phyloP scores from a whole-genome alignment of 371 early-diverging fungal species.

The Mortierella sp. region DNA sequence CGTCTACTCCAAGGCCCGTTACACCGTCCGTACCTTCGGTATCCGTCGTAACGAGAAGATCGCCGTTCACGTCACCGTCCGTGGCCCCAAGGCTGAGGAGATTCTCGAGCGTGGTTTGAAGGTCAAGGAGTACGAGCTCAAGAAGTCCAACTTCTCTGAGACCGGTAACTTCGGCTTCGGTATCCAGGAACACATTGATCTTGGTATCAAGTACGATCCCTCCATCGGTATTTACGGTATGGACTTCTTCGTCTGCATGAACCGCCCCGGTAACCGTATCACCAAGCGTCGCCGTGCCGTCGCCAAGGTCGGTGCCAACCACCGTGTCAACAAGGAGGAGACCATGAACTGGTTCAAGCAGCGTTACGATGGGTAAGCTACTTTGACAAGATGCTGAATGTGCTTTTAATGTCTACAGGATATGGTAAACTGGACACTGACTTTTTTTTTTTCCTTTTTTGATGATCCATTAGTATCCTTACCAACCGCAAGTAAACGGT shows the following conservation, averaged over 20 bases:
- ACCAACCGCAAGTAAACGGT: constrained; percentile 30
- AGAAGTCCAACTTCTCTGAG: constrained; percentile 94
- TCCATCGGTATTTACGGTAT: constrained; percentile 97
- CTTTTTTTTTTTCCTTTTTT: background rate
- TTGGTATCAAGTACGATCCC: constrained; percentile 99
- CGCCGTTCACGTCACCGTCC: constrained; percentile 98
- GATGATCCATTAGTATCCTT: constrained; percentile 3
- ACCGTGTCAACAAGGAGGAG: constrained; percentile 94
- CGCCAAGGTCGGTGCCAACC: constrained; percentile 91
- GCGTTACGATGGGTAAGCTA: constrained; percentile 55
- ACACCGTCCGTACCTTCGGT: constrained; percentile 99
- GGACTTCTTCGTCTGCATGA: constrained; percentile 85
- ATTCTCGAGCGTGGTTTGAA: constrained; percentile 99
- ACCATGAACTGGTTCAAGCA: constrained; percentile 89
- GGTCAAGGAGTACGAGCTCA: constrained; percentile 99
- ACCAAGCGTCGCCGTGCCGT: constrained; percentile 94
- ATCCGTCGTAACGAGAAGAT: constrained; percentile 99
- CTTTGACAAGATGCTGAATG: background rate
- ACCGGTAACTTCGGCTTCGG: constrained; percentile 99
- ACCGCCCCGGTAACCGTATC: constrained; percentile 97
- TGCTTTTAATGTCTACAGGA: background rate
- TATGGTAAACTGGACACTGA: background rate
- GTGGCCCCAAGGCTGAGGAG: constrained; percentile 91
- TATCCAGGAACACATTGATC: constrained; percentile 99
- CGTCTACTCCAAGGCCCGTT: constrained; percentile 99